Base-by-base conservation (phyloP, 202 grass and related monocot genomes). In the Setaria viridis region DNA sequence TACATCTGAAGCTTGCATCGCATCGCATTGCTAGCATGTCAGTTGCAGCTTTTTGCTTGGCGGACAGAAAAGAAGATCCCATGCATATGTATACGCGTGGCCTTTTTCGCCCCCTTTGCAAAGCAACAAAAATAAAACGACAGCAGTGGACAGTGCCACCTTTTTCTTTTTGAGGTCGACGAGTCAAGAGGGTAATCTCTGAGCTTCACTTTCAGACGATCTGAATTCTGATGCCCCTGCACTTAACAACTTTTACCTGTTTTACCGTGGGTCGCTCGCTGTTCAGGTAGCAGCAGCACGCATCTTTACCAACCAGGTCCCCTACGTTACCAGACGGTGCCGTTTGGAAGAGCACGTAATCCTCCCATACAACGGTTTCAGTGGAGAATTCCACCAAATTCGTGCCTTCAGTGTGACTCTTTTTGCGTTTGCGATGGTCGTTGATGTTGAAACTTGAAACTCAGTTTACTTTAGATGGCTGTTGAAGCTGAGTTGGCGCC, bases 121-220 rank as follows among this genome's bases (percentile, higher is more conserved):
- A 90, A 90, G 89, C 84, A 87, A 87, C 69, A 48, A 80, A 90
- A 80, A 84, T 84, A 69, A 87, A 84, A 84, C 85, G 89, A 84
- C 68, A 84, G 60, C 88, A 45, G 53, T 74, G 80, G 79, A 59
- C 84, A 59, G 39, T 10, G 42, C 11, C 17, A 15, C 51, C 87
- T 80, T 90, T 90, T 56, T 47, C 62, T 76, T 75, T 73, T 80
- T 4, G 56, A 80, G 84, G 43, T 32, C 59, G n/a, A 25, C 20
- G 71, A 68, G 15, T 11, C 32, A 45, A 72, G 37, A 35, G 55
- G 48, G 8, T 32, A 17, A 73, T 78, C 35, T 78, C 34, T 48
- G 74, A 21, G 73, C 10, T 70, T 90, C 83, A 34, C 84, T 86
- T 82, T 72, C 65, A 20, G 72, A 20, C 42, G 66, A 43, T 41